Evolutionary conservation across 108 stramenopile species (phyloP).

Genomic region (Cyclotella sp.): DNA sequence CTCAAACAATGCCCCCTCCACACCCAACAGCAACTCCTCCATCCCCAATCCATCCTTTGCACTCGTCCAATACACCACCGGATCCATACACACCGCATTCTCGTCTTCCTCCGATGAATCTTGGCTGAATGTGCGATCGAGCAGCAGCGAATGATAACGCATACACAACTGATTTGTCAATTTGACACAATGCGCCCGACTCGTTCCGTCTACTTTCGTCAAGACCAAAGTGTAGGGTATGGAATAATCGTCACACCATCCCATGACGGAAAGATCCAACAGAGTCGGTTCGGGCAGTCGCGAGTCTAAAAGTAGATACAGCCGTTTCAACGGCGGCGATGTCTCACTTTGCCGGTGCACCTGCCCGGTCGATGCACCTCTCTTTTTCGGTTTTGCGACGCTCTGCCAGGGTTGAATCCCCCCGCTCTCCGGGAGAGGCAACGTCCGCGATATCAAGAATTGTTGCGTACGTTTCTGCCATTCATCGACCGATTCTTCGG

Average conservation of each 20-base stretch:
- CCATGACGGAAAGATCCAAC: constrained; percentile 74
- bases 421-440: not conserved
- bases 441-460: constrained; percentile 58
- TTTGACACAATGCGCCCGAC: constrained; percentile 56
- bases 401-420: constrained; percentile 12
- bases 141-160: constrained; percentile 58
- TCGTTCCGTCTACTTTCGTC: constrained; percentile 83
- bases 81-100: constrained; percentile 50
- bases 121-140: constrained; percentile 7
- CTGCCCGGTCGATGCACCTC: not conserved
- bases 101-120: constrained; percentile 7
- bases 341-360: not conserved
- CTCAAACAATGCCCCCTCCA: constrained; percentile 31
- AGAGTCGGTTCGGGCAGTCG: constrained; percentile 52
- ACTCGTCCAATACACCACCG: constrained; percentile 55
- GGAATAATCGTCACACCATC: constrained; percentile 84
- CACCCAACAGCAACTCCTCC: constrained; percentile 48
- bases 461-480: constrained; percentile 87
- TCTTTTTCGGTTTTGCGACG: not conserved
- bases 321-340: constrained; percentile 54
- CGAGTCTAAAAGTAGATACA: constrained; percentile 83
- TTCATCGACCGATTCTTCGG: constrained; percentile 64
- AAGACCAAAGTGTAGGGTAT: constrained; percentile 79
- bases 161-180: constrained; percentile 80
- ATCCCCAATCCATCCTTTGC: constrained; percentile 54